Conservation (phyloP, 2,329 filamentous ascomycete species). For the Lecanicillium sp. region DNA sequence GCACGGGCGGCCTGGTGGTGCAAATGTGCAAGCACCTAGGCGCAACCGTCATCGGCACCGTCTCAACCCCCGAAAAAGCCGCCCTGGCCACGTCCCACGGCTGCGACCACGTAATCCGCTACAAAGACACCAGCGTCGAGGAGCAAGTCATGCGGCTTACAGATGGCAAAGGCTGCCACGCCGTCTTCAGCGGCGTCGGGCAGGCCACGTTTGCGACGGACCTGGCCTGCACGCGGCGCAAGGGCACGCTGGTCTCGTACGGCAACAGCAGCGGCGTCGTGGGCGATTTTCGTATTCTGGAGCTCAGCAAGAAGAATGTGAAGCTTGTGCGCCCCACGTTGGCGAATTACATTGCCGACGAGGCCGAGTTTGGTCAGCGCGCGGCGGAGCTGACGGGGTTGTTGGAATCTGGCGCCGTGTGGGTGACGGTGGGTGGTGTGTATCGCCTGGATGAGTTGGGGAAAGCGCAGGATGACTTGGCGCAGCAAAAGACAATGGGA, state of each 20-base stretch:
- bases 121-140: background rate
- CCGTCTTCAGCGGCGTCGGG: background rate
- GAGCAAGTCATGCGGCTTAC: background rate
- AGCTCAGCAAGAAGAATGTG: background rate
- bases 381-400: background rate
- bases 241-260: background rate
- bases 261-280: background rate
- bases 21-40: background rate
- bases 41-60: background rate
- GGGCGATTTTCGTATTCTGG: background rate
- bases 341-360: background rate
- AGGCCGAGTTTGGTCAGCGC: background rate
- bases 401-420: background rate
- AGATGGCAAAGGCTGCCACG: background rate
- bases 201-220: background rate
- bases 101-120: background rate
- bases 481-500: no score
- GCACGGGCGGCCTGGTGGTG: background rate
- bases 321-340: background rate
- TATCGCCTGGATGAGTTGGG: no score
- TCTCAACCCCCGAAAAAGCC: background rate
- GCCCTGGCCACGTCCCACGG: background rate
- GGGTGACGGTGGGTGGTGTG: no score
- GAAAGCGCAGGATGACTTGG: no score
- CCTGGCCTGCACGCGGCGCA: background rate